Base-by-base conservation (phyloP, 2,329 filamentous ascomycete species). In the Aureobasidium namibiae region DNA sequence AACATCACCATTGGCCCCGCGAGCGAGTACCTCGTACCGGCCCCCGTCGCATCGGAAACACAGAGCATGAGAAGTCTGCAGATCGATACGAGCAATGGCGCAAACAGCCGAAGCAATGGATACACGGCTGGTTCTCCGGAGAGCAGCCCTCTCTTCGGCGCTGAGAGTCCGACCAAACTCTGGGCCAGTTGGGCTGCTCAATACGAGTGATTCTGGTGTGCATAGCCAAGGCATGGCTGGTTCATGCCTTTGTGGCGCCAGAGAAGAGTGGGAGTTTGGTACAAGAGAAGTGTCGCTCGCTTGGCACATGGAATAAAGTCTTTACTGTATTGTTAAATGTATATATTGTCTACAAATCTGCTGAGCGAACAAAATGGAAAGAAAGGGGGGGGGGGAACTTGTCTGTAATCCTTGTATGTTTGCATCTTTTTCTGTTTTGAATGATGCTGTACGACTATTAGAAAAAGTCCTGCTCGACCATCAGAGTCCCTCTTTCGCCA, bases 141-240 rank as follows among this genome's bases (percentile, higher is more conserved):
- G 14, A 60, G 61, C 24, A 52, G 59, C 3, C 63, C 60, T 5
- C 67, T 68, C 61, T 45, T 61, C 8, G 50, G 62, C 24, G 62
- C 62, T 0, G 70, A 71, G 48, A 67, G 64, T 31, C 70, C 70
- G n/a, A 72, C 69, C 0, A 72, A 71, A 63, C 62, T 72, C 7
- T 72, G 68, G 65, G 65, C 63, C 31, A 67, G 68, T 64, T 72
- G 69, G 70, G 65, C 66, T 16, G 57, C 67, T 60, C 63, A 66
- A 54, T 63, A 69, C 36, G 65, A 70, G 56, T 59, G 31, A 53
- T 4, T n/a, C 3, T 3, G 31, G 34, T 3, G 13, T 23, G 11
- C 6, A 3, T 4, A 33, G 21, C 6, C 1, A 23, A 41, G 44
- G 33, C 23, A n/a, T 34, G 48, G 54, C 42, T 58, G 44, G 42